phyloP scores from a whole-genome alignment of 1,284 basidiomycete species.

The Coriolopsis trogii region DNA sequence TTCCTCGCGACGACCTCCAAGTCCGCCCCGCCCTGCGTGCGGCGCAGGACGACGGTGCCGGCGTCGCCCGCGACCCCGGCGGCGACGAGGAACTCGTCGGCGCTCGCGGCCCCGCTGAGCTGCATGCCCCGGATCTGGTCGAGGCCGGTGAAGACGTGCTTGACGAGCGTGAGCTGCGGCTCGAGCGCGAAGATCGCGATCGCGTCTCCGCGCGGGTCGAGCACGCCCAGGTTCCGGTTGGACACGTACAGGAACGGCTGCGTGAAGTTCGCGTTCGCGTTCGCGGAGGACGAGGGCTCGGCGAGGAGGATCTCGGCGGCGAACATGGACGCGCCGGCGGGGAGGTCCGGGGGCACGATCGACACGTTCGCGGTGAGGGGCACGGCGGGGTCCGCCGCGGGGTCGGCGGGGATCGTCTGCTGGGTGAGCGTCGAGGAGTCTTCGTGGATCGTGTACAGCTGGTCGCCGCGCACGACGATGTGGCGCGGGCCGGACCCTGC shows the following conservation, averaged over 20 bases:
- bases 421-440: conserved; percentile 63
- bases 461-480: conserved; percentile 54
- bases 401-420: conserved; percentile 56
- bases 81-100: conserved; percentile 56
- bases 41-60: conserved; percentile 56
- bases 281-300: conserved; percentile 21
- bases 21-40: conserved; percentile 57
- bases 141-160: conserved; percentile 63
- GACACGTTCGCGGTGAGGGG: conserved; percentile 53
- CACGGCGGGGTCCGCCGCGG: conserved; percentile 41
- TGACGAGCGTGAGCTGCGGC: conserved; percentile 39
- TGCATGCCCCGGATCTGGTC: conserved; percentile 66
- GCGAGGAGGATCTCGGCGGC: conserved; percentile 51
- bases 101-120: conserved; percentile 51
- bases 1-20: conserved; percentile 56
- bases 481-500: conserved; percentile 68
- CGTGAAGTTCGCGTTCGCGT: conserved; percentile 27
- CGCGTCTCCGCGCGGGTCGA: conserved; percentile 39
- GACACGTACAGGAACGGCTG: conserved; percentile 40
- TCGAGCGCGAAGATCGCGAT: conserved; percentile 38
- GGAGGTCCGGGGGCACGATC: conserved; percentile 56
- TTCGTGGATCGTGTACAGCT: conserved; percentile 67
- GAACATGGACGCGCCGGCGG: conserved; percentile 49
- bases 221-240: conserved; percentile 40
- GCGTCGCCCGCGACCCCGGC: conserved; percentile 52